Conservation (phyloP, 352 stramenopile species). For the Phytophthora capsici region DNA sequence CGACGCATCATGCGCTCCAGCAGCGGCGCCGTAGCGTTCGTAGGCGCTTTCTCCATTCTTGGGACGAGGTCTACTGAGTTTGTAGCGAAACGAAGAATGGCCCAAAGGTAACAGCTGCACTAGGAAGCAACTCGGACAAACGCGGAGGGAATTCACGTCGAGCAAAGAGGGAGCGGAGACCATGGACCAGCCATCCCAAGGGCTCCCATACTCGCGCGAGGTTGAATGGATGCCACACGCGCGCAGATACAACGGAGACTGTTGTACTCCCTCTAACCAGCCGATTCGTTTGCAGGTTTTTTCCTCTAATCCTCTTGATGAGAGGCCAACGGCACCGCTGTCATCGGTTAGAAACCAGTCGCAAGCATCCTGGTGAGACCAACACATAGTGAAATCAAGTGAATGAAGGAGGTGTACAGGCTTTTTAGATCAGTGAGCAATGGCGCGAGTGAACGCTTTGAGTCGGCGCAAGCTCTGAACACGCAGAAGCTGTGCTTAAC, state of each 20-base stretch:
- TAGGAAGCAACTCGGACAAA: constrained; percentile 12
- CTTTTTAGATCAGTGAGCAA: constrained; percentile 10
- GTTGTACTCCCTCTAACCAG: constrained; percentile 16
- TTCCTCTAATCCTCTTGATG: constrained; percentile 25
- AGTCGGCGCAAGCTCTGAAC: constrained; percentile 2
- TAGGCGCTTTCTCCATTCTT: constrained; percentile 25
- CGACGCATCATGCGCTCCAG: constrained; percentile 44
- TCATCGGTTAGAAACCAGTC: constrained; percentile 19
- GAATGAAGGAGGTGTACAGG: background rate
- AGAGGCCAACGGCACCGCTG: constrained; percentile 19
- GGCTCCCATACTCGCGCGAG: constrained; percentile 17
- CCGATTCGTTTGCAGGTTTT: constrained; percentile 21
- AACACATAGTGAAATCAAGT: constrained; percentile 21
- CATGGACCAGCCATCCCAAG: constrained; percentile 30
- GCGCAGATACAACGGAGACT: constrained; percentile 12
- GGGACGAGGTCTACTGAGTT: constrained; percentile 11
- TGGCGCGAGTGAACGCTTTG: constrained; percentile 1
- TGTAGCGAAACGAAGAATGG: constrained; percentile 37
- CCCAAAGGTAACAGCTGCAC: background rate
- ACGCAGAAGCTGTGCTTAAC: constrained; percentile 16
- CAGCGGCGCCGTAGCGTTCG: constrained; percentile 19
- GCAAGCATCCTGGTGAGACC: background rate
- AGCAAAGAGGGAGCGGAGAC: constrained; percentile 20
- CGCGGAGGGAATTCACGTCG: constrained; percentile 16
- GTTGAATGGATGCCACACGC: constrained; percentile 19